These are phyloP conservation scores for Sergeia podlipaevii DNA, from an alignment of 208 protist genomes.

Conservation along the genomic window DNA sequence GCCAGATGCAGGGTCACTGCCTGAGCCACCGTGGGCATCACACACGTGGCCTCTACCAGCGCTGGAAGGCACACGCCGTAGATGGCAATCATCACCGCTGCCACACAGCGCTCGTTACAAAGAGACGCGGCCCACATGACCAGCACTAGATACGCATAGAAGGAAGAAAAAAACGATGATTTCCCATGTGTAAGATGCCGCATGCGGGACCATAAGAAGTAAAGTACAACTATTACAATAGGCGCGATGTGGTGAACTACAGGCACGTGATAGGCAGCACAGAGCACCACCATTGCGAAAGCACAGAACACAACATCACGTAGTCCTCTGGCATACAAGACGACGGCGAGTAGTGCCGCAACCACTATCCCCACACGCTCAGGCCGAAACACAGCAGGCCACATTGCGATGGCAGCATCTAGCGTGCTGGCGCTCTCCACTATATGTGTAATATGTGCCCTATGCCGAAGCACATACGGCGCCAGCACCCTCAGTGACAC, in stretches of 20 bases:
- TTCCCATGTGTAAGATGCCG: no score
- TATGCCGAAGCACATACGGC: slow-evolving; percentile 33
- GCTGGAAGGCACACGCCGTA: slow-evolving; percentile 32
- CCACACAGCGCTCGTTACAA: slow-evolving; percentile 44
- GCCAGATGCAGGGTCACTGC: slow-evolving; percentile 40
- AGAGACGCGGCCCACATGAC: slow-evolving; percentile 50
- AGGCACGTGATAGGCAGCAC: slow-evolving; percentile 25
- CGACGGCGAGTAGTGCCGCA: slow-evolving; percentile 3
- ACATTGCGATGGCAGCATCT: slow-evolving; percentile 15
- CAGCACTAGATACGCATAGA: slow-evolving; percentile 36
- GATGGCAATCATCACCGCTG: slow-evolving; percentile 29
- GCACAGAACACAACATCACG: neutral
- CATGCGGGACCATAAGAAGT: neutral
- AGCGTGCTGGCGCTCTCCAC: slow-evolving; percentile 31
- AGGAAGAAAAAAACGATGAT: no score
- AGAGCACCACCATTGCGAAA: slow-evolving; percentile 8
- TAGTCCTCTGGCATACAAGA: neutral
- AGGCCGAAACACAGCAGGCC: neutral
- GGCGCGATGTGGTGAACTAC: slow-evolving; percentile 48
- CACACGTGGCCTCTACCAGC: slow-evolving; percentile 11
- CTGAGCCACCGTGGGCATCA: slow-evolving; percentile 11
- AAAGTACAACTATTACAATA: slow-evolving; percentile 15
- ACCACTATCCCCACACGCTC: slow-evolving; percentile 21
- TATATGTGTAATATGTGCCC: slow-evolving; percentile 51
- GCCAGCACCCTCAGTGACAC: slow-evolving; percentile 23